Conservation (phyloP, 2,329 filamentous ascomycete species). For the Paracoccidioides brasiliensis region DNA sequence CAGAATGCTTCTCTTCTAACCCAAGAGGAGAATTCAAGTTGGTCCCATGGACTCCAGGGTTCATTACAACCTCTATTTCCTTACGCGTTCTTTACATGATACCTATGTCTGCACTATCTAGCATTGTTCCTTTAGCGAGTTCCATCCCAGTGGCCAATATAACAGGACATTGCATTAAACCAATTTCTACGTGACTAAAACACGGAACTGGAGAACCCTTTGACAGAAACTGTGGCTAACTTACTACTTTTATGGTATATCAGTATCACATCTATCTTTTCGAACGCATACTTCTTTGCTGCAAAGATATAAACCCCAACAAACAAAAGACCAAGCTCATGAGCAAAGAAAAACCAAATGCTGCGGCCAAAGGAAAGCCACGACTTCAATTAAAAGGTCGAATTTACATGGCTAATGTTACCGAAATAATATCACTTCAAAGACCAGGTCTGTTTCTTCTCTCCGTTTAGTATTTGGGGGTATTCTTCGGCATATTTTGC, state of each 20-base stretch:
- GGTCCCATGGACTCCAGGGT: neutral
- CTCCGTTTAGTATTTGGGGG: neutral
- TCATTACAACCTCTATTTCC: neutral
- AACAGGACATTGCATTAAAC: neutral
- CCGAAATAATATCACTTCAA: slow-evolving; percentile 73
- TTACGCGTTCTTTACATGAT: neutral
- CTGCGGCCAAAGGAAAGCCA: slow-evolving; percentile 60
- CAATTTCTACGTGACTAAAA: neutral
- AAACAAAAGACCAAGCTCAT: slow-evolving; percentile 59
- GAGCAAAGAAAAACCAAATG: slow-evolving; percentile 54
- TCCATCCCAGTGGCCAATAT: neutral
- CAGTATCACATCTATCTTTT: slow-evolving; percentile 98
- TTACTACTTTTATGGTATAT: neutral
- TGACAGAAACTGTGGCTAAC: slow-evolving; percentile 2
- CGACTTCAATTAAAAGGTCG: slow-evolving; percentile 83
- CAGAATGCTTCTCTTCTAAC: neutral
- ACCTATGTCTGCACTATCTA: neutral
- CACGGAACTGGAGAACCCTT: neutral
- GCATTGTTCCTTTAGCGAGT: neutral
- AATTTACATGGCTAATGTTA: slow-evolving; percentile 99
- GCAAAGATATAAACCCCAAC: slow-evolving; percentile 81
- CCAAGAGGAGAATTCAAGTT: neutral
- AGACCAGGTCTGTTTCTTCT: slow-evolving; percentile 60
- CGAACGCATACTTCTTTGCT: slow-evolving; percentile 86
- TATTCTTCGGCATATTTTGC: neutral